Evolutionary conservation across 495 filamentous ascomycete genomes (phyloP), one percentile per base, ranked within the genome.

Genomic region (Talaromyces adpressus): DNA sequence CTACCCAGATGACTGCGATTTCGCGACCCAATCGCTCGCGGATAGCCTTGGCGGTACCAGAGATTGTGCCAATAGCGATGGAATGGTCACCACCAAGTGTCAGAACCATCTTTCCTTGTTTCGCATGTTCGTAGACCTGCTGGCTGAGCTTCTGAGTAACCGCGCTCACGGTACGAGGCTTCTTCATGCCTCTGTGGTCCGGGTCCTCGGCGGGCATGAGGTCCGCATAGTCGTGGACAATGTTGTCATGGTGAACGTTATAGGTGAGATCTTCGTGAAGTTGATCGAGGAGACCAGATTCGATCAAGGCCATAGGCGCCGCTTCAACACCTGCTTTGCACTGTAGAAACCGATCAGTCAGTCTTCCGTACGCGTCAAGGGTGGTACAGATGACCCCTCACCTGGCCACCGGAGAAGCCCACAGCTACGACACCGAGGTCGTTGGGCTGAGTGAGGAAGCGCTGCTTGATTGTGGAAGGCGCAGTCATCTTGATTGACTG

Each of bases 331-430:
- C 94, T 25, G 86, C 79, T 81, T 98, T 97, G 78, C 87, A 86
- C 92, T 97, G 71, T 36, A 52, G 27, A 41, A 27, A 18, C 0
- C 25, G 16, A 11, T 5, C n/a, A 8, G 32, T 27, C 23, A 61
- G 20, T 25, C 56, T 59, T 61, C 25, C 12, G 25, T 30, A 63
- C 16, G 61, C 25, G 29, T 20, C 45, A 20, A 53, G 12, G 22
- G 47, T 32, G 30, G 25, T 53, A 4, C 20, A 20, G 29, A 51
- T 45, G 22, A 49, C 63, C 9, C 67, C 79, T 67, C 84, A 93
- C 93, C 84, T 98, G 94, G 59, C 94, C 94, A 68, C 95, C 94
- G 62, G 92, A 96, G 82, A 98, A 98, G 63, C 93, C 93, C 20
- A 98, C 94, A 29, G 93, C 93, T 45, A 98, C 91, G 58, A 98